A percentile compares a stretch with the other conserved stretches of the same genome.
Conservation (phyloP, 2,329 filamentous ascomycete species). For the Rutstroemia sp. region DNA sequence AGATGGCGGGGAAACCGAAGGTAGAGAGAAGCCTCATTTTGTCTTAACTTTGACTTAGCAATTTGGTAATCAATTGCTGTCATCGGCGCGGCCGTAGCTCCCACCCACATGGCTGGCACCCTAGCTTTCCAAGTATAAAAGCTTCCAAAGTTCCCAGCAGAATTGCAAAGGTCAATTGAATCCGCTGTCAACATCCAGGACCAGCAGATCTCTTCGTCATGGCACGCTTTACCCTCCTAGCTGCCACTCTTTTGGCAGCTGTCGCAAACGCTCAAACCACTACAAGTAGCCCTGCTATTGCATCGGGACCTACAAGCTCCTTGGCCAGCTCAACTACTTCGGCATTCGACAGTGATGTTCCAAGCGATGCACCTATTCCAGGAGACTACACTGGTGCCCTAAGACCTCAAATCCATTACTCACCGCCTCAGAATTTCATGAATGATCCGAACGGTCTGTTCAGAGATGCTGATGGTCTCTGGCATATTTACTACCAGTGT, state of each 20-base stretch:
- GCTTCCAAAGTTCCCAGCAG: background rate
- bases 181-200: too few relatives aligned
- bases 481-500: conserved; percentile 61
- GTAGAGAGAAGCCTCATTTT: background rate
- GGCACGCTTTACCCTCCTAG: background rate
- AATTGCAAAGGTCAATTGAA: background rate
- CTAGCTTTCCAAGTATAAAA: background rate
- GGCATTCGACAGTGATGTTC: conserved; percentile 17
- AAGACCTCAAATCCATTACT: conserved; percentile 47
- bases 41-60: background rate
- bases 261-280: background rate
- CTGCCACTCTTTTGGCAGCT: conserved; percentile 13
- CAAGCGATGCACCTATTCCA: conserved; percentile 17
- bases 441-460: conserved; percentile 62
- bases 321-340: conserved; percentile 13
- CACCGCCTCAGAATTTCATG: conserved; percentile 45
- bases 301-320: conserved; percentile 8
- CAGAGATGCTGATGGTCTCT: conserved; percentile 47
- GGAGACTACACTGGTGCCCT: conserved; percentile 23
- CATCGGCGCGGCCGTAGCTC: background rate
- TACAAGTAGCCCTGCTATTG: conserved; percentile 8
- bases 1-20: background rate
- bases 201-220: background rate
- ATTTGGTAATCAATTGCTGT: background rate
- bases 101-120: background rate